These are phyloP conservation scores for Cercospora beticola DNA, from an alignment of 2,329 filamentous ascomycete species.

Conservation along the genomic window DNA sequence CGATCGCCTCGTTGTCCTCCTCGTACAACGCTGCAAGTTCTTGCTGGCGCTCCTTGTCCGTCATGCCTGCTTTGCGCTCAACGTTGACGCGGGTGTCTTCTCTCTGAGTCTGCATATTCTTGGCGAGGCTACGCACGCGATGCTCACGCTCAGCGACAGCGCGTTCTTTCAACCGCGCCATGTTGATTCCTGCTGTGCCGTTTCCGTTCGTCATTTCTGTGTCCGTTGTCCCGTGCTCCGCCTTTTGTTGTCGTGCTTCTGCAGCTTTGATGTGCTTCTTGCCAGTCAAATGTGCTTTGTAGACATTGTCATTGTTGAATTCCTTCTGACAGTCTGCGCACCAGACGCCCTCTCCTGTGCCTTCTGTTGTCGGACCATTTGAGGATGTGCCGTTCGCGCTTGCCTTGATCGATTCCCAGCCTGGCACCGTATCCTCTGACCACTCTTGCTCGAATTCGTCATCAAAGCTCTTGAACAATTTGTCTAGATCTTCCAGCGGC, in stretches of 20 bases:
- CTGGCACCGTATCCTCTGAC: conserved; percentile 74
- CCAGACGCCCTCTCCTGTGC: conserved; percentile 71
- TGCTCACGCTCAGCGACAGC: conserved; percentile 88
- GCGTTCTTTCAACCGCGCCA: conserved; percentile 71
- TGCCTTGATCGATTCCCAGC: conserved; percentile 63
- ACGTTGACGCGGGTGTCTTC: conserved; percentile 91
- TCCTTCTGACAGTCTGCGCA: conserved; percentile 91
- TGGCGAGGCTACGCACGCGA: conserved; percentile 74
- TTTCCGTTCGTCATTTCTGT: conserved; percentile 25
- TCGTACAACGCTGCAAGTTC: conserved; percentile 85
- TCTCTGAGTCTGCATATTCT: conserved; percentile 81
- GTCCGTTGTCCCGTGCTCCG: conserved; percentile 30
- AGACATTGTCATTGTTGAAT: conserved; percentile 93
- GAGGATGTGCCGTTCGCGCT: conserved; percentile 27
- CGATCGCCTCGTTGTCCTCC: conserved; percentile 57
- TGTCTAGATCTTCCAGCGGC: conserved; percentile 82
- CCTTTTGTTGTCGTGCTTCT: conserved; percentile 57
- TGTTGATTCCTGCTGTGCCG: conserved; percentile 20
- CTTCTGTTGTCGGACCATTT: conserved; percentile 50
- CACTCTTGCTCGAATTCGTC: conserved; percentile 81
- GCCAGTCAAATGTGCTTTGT: conserved; percentile 81
- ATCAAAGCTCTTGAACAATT: conserved; percentile 73
- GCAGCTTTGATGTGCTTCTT: conserved; percentile 91
- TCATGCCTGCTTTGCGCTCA: conserved; percentile 96
- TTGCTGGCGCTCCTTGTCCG: conserved; percentile 88